Evolutionary conservation across 2,329 filamentous ascomycete genomes (phyloP).

Genomic region (Mariannaea elegans): DNA sequence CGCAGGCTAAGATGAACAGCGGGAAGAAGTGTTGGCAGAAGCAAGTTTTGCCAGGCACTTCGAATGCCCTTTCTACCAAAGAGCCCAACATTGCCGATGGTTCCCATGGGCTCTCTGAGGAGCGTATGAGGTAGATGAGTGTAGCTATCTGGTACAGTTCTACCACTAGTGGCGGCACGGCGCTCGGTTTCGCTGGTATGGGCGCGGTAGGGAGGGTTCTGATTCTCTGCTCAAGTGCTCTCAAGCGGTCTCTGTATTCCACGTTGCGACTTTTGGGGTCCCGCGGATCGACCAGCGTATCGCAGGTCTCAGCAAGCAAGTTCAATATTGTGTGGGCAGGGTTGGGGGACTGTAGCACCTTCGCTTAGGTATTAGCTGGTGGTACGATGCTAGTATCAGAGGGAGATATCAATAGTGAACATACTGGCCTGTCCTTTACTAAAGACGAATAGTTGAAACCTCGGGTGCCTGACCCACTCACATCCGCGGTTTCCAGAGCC

Average conservation of each 20-base stretch:
- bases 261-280: not conserved
- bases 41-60: conserved; percentile 29
- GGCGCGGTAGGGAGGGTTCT: not conserved
- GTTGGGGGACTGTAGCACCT: not conserved
- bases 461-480: not conserved
- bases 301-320: conserved; percentile 25
- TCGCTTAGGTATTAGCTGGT: not conserved
- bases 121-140: conserved; percentile 44
- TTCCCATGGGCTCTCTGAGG: conserved; percentile 21
- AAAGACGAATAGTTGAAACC: not conserved
- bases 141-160: conserved; percentile 41
- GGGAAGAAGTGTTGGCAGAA: conserved; percentile 36
- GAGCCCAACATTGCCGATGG: conserved; percentile 15
- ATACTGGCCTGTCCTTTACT: not conserved
- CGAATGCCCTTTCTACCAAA: conserved; percentile 39
- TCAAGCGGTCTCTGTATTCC: conserved; percentile 6
- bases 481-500: too few species aligned
- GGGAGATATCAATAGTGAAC: not conserved
- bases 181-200: rapidly evolving
- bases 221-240: conserved; percentile 17
- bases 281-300: not conserved
- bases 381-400: not conserved
- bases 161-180: rapidly evolving
- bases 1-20: conserved; percentile 35
- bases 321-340: conserved; percentile 24